Base-by-base conservation (phyloP, 805 yeast genomes). In the Candida tallmaniae region DNA sequence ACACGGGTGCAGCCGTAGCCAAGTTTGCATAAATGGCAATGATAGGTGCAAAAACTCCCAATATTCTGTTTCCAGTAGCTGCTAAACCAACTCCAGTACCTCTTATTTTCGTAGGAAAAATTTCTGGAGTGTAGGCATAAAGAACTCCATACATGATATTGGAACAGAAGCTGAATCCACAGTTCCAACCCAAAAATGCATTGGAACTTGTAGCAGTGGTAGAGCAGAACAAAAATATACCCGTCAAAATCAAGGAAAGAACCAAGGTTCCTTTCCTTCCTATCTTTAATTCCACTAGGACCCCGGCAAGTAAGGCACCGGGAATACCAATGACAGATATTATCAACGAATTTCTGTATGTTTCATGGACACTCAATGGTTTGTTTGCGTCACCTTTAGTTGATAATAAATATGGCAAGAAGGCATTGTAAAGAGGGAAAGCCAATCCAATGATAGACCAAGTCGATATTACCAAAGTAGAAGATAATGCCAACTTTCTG, bases 51-150 rank as follows among this genome's bases (percentile, higher is more conserved):
- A 76, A 65, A 14, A 70, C 70, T 33, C 80, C 81, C 34, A 73
- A 56, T 18, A 74, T 45, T 54, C 83, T 58, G 42, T 70, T 70
- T 22, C 65, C 62, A 5, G 76, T 74, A n/a, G 81, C 65, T 6
- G 79, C 73, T 12, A 78, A 44, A 3, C 82, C 80, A 27, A 73
- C 71, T 29, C 80, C 84, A 1, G 84, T 78, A 11, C 79, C 78
- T 40, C 69, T 46, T 24, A 61, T 54, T 33, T 51, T 56, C 1
- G 68, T 48, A 25, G 79, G 79, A 52, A 79, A 68, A 16, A 75
- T 73, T 48, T 79, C 83, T 0, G 84, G 85, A 3, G 83, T 77
- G 48, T 76, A 78, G 4, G 83, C 84, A 47, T 76, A 79, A 14
- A 79, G 55, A 15, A 74, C 71, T 4, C 78, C 81, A 50, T 74